Evolutionary conservation across 192 early-diverging fungal species (phyloP).

Genomic region (Podila minutissima): DNA sequence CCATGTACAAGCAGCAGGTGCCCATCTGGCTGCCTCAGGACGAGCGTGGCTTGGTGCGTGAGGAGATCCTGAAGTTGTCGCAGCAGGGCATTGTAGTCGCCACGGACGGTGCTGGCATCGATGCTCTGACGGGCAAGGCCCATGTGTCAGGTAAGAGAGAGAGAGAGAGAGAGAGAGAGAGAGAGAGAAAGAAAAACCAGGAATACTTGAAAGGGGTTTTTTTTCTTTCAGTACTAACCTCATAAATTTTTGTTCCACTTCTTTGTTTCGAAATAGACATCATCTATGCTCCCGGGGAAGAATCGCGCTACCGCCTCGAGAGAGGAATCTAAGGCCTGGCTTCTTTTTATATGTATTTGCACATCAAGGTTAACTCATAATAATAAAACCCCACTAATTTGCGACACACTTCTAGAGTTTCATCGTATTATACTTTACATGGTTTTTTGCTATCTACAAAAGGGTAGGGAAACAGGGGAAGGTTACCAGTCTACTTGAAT

Average conservation of each 20-base stretch:
- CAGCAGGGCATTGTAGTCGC: constrained; percentile 11
- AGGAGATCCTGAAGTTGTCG: constrained; percentile 18
- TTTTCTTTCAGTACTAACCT: no score
- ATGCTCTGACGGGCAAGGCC: constrained; percentile 30
- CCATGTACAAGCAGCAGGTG: constrained; percentile 21
- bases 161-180: no score
- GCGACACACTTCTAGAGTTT: no score
- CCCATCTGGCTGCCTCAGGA: constrained; percentile 43
- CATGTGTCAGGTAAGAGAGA: constrained; percentile 1
- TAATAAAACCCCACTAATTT: not conserved
- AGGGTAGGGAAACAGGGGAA: no score
- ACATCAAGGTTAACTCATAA: not conserved
- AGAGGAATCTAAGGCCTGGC: constrained; percentile 17
- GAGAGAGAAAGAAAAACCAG: no score
- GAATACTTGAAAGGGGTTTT: no score
- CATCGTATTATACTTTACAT: no score
- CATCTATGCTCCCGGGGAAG: constrained; percentile 44
- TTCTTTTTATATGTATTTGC: not conserved
- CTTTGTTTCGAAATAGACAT: constrained; percentile 4
- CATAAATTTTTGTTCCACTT: no score
- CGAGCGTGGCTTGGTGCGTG: constrained; percentile 19
- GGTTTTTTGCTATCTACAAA: no score
- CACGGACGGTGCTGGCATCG: constrained; percentile 31
- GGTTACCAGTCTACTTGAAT: constrained; percentile 20
- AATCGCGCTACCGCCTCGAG: constrained; percentile 36